Conservation (phyloP, 2,329 filamentous ascomycete genomes). For the Pseudocercospora pini-densiflorae region DNA sequence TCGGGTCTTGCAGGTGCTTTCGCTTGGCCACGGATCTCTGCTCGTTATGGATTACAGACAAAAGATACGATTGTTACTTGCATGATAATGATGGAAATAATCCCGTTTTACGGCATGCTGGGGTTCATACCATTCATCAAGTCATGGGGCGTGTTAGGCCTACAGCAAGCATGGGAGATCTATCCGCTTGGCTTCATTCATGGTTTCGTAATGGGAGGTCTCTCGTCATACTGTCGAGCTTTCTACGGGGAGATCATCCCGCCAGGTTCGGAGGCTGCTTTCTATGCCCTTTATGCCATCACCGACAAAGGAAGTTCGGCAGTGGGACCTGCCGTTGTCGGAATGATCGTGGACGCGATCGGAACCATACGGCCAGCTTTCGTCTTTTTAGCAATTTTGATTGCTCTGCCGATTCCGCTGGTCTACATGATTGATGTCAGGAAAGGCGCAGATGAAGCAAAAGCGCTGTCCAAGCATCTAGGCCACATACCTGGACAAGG, state of each 20-base stretch:
- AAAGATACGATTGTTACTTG: conserved; percentile 85
- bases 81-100: conserved; percentile 83
- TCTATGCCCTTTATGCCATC: conserved; percentile 92
- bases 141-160: conserved; percentile 72
- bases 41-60: conserved; percentile 67
- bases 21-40: conserved; percentile 79
- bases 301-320: conserved; percentile 93
- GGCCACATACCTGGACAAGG: conserved; percentile 10
- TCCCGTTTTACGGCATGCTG: conserved; percentile 84
- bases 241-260: conserved; percentile 90
- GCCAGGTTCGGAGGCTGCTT: conserved; percentile 87
- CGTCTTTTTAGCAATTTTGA: conserved; percentile 79
- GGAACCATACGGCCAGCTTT: conserved; percentile 65
- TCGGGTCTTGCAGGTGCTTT: conserved; percentile 87
- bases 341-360: conserved; percentile 75
- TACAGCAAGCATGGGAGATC: conserved; percentile 92
- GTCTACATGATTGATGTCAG: conserved; percentile 82
- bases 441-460: conserved; percentile 43
- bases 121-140: conserved; percentile 80
- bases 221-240: conserved; percentile 86
- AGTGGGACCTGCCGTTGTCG: conserved; percentile 89
- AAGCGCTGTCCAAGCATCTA: conserved; percentile 28
- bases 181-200: conserved; percentile 85
- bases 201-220: conserved; percentile 84
- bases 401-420: conserved; percentile 76